Evolutionary conservation across 2,329 filamentous ascomycete genomes (phyloP), one percentile per base, ranked within the genome.

Genomic region (Paraphaeosphaeria sporulosa): DNA sequence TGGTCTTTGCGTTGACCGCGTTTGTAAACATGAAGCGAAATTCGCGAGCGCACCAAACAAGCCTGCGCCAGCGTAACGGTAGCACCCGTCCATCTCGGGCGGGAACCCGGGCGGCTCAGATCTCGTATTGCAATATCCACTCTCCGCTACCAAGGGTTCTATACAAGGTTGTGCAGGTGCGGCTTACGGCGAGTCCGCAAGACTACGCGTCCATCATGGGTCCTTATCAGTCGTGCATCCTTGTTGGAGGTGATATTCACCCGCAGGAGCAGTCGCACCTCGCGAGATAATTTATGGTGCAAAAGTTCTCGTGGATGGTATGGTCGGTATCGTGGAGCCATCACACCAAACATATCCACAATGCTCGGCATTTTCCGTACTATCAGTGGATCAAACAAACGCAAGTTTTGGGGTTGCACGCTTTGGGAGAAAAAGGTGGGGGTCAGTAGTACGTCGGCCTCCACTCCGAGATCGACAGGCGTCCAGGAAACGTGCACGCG

Each of bases 401-500:
- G 27, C 44, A 47, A 47, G 44, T n/a, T 44, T 19, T 25, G 21
- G 21, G 21, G 21, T 12, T 48, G 54, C 32, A 44, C n/a, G 21
- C 30, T 19, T 34, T 27, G 30, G 15, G 15, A 49, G 7, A n/a
- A 12, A 44, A 17, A 30, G 17, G 21, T 47, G 40, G 55, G 42
- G 44, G 23, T 47, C 10, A 8, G 23, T 47, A 47, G 44, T 44
- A 19, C 43, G 43, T 27, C 43, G 43, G 43, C 23, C 43, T 47
- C 44, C 23, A 21, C 23, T n/a, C 44, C 44, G 44, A 47, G 13
- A 8, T 21, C 23, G 44, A 47, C 44, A 59, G 43, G 56, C 47
- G 47, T 62, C 19, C 34, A 19, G 38, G 53, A 44, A 50, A 48
- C 61, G 60, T 44, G 57, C 59, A 52, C 52, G 51, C 25, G 51